Evolutionary conservation across 192 early-diverging fungal genomes (phyloP), one percentile per base, ranked within the genome.

Genomic region (Mortierella claussenii): DNA sequence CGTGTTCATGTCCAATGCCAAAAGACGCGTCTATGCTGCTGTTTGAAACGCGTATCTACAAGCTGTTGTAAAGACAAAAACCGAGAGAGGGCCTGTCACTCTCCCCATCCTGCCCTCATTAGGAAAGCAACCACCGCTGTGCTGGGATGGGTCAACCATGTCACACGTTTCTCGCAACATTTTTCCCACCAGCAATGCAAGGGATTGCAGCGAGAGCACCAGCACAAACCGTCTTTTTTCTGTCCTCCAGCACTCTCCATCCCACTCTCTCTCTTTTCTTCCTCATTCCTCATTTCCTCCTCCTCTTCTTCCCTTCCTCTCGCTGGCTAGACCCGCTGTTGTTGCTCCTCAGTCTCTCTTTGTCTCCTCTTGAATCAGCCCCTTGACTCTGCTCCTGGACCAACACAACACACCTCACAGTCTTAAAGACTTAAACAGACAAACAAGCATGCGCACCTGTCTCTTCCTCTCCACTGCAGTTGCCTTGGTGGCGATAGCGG

Each of bases 401-500:
- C 6, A 30, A 26, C 50, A 33, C 61, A 54, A 20, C 42, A 28
- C 12, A 32, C 23, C n/a, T n/a, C n/a, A n/a, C n/a, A n/a, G n/a
- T n/a, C n/a, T n/a, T n/a, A n/a, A n/a, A n/a, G n/a, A n/a, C n/a
- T n/a, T 10, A 40, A 40, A 40, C 7, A 40, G 13, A 23, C 45
- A 32, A 17, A 37, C 27, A 53, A n/a, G 18, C 30, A 76, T 76
- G 73, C 73, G 64, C 37, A 50, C 46, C 18, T 76, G 73, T 62
- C 64, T 76, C 53, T 67, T 76, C 54, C 40, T 76, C 42, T 62
- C 73, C 6, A 67, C 26, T 30, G 73, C 73, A 7, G 43, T 76
- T 31, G 73, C 65, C 1, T 57, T 76, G 7, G 73, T 51, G 9
- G 71, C 50, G 5, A 34, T 75, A 8, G 50, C 58, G 10, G 11